A percentile compares a stretch with the other conserved stretches of the same genome.
phyloP scores from a whole-genome alignment of 1,284 basidiomycete species.

The Dichomitus squalens region DNA sequence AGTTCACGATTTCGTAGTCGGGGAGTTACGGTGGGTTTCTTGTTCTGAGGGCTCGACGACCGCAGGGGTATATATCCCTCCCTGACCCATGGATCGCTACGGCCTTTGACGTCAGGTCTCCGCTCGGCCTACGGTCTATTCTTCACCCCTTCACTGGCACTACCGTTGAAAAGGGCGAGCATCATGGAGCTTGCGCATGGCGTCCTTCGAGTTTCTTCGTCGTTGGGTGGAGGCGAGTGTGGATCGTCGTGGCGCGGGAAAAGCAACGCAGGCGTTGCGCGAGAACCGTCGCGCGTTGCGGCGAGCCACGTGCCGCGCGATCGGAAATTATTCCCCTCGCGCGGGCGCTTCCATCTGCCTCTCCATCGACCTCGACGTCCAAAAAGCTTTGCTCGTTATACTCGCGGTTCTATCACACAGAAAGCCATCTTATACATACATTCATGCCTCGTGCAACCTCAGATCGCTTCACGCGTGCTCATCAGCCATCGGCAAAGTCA shows the following conservation, averaged over 20 bases:
- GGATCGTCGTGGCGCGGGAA: not conserved
- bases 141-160: too few relatives aligned
- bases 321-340: not conserved
- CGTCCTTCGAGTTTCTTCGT: not conserved
- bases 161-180: too few relatives aligned
- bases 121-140: too few relatives aligned
- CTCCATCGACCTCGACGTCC: not conserved
- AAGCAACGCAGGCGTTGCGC: too few relatives aligned
- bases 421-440: too few relatives aligned
- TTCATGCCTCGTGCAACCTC: conserved; percentile 96
- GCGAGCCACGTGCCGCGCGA: not conserved
- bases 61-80: too few relatives aligned
- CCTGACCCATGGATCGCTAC: too few relatives aligned
- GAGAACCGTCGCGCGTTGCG: not conserved
- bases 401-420: not conserved
- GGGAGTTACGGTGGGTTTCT: too few relatives aligned
- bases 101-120: too few relatives aligned
- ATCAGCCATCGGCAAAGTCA: conserved; percentile 73
- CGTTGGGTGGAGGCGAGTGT: too few relatives aligned
- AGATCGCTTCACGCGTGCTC: conserved; percentile 77
- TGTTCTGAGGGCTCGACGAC: too few relatives aligned
- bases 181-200: not conserved
- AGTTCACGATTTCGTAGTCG: too few relatives aligned
- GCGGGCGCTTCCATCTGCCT: not conserved
- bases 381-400: not conserved